A percentile compares a stretch with the other conserved stretches of the same genome.
Conservation (phyloP, 2,329 filamentous ascomycete genomes). For the Botrytis fragariae region DNA sequence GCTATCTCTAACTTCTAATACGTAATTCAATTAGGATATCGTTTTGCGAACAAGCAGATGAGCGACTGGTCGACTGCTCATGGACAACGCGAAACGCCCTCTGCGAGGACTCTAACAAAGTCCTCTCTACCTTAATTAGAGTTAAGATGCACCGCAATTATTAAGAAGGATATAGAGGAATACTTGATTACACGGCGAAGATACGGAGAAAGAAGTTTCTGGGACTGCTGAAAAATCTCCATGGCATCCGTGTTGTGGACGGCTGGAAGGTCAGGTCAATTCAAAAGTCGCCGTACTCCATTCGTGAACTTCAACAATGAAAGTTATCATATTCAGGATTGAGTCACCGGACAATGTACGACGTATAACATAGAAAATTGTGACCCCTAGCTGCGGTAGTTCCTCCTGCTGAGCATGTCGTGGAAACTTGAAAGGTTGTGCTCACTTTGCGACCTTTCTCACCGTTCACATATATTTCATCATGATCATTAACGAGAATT, state of each 20-base stretch:
- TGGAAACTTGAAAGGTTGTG: not conserved
- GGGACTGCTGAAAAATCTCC: not conserved
- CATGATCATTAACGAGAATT: not conserved
- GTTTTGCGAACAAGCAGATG: not conserved
- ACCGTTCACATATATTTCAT: rapidly evolving
- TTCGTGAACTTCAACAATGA: not conserved
- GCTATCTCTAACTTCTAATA: rapidly evolving
- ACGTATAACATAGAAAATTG: no score
- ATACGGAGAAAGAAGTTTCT: not conserved
- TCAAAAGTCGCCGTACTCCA: rapidly evolving
- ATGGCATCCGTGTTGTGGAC: rapidly evolving
- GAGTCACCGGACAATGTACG: no score
- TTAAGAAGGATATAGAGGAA: rapidly evolving
- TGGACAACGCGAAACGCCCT: not conserved
- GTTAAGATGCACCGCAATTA: not conserved
- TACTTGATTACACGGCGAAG: not conserved
- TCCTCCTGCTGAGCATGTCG: rapidly evolving
- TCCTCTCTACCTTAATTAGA: not conserved
- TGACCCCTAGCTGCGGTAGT: not conserved
- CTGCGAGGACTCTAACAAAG: not conserved
- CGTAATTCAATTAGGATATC: not conserved
- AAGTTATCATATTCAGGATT: not conserved
- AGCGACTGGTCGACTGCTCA: no score
- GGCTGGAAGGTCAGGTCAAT: not conserved
- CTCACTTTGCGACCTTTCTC: not conserved